Base-by-base conservation (phyloP, 495 filamentous ascomycete species). In the Podospora australis region DNA sequence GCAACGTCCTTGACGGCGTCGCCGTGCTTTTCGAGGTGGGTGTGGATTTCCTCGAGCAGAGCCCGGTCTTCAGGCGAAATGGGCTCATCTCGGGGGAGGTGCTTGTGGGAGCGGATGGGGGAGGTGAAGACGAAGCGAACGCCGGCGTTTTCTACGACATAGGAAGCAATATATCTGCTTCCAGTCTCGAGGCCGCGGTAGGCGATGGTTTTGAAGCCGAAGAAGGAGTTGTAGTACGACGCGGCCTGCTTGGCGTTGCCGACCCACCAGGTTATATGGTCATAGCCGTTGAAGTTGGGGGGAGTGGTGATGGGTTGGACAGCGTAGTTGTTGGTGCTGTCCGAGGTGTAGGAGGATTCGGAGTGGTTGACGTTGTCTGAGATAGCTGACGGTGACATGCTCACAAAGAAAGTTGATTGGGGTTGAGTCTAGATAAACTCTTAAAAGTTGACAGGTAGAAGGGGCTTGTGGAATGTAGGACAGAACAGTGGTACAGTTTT, bases 181-280 rank as follows among this genome's bases (percentile, higher is more conserved):
- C 88, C 87, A 0, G 90, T 96, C 63, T 95, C 90, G 16, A 96
- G 82, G 3, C 89, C 90, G 11, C 75, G 75, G 64, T 92, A 95
- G 48, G 90, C 90, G 41, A 95, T 63, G 1, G 78, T 80, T 48
- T 74, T 70, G 74, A 95, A 94, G 32, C 88, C 88, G 72, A 94
- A 83, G 51, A 84, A 83, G 8, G 83, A 82, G 62, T 83, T 83
- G 70, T 92, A 95, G 72, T 83, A 95, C 41, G 80, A 75, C 34
- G 88, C 88, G 0, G 86, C 87, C 75, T 95, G 89, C 69, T 95
- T 95, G 57, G 90, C 90, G 67, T 96, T 96, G 56, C 88, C 88
- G 5, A 96, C 90, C 64, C 87, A 96, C 89, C 89, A 96, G 58
- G 86, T 84, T 39, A 94, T 74, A 61, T 94, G 86, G 70, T 92